phyloP scores from a whole-genome alignment of 306 rosid species.

The Begonia loranthoides region DNA sequence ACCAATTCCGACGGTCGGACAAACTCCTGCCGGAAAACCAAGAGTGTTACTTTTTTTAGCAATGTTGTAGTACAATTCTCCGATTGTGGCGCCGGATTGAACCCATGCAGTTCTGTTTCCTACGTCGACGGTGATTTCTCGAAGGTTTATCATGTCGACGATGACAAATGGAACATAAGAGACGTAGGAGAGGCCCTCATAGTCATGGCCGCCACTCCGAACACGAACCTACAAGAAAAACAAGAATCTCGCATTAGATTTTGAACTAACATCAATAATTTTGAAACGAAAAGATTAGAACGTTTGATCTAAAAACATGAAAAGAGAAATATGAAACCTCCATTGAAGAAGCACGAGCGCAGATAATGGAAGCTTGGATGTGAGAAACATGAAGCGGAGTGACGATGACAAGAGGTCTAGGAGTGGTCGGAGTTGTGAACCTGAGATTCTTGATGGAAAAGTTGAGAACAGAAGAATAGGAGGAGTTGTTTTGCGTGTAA shows the following conservation, averaged over 20 bases:
- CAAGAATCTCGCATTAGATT: too few relatives aligned
- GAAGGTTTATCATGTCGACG: too few relatives aligned
- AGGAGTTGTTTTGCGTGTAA: constrained; percentile 5
- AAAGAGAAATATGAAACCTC: too few relatives aligned
- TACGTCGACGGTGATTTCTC: neutral
- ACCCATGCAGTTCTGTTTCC: constrained; percentile 4
- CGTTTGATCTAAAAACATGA: too few relatives aligned
- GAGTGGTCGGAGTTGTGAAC: too few relatives aligned
- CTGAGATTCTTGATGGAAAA: constrained; percentile 5
- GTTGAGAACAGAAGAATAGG: neutral
- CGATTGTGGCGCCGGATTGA: constrained; percentile 5
- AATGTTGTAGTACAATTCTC: constrained; percentile 9
- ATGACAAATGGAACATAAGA: too few relatives aligned
- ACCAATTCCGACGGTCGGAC: constrained; percentile 10
- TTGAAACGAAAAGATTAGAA: too few relatives aligned
- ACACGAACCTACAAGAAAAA: constrained; percentile 8
- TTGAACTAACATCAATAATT: too few relatives aligned
- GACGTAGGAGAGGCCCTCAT: too few relatives aligned
- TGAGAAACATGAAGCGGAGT: constrained; percentile 5
- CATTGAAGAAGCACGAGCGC: neutral
- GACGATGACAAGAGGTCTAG: constrained; percentile 8
- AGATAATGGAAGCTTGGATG: constrained; percentile 8
- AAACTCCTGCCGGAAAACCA: constrained; percentile 11
- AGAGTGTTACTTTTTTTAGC: constrained; percentile 4
- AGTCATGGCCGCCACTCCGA: too few relatives aligned